phyloP scores from a whole-genome alignment of 2,329 filamentous ascomycete genomes.

The Talaromyces islandicus region DNA sequence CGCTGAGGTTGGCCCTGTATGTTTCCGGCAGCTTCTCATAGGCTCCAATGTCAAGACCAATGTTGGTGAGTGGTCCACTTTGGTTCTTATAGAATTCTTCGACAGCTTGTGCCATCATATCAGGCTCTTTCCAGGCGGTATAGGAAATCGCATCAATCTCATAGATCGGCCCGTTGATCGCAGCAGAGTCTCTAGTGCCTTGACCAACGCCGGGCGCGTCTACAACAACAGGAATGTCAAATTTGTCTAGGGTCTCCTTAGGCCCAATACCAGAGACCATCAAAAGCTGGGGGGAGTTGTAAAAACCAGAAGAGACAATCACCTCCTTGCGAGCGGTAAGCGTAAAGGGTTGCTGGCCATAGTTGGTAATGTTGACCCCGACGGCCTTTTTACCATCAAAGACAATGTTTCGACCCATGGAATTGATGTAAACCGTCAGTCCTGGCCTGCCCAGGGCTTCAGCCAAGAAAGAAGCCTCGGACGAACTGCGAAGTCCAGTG shows the following conservation, averaged over 20 bases:
- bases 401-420: constrained; percentile 28
- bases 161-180: too few relatives aligned
- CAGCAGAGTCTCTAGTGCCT: constrained; percentile 41
- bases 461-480: constrained; percentile 20
- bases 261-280: constrained; percentile 28
- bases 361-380: constrained; percentile 14
- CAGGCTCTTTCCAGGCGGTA: too few relatives aligned
- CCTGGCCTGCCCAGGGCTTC: constrained; percentile 16
- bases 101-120: not conserved
- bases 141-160: too few relatives aligned
- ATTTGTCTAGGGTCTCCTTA: constrained; percentile 20
- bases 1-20: constrained; percentile 15
- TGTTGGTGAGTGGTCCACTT: not conserved
- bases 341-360: constrained; percentile 18
- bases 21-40: constrained; percentile 27
- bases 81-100: not conserved
- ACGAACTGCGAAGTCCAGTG: constrained; percentile 14
- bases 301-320: constrained; percentile 39
- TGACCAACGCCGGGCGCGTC: constrained; percentile 19
- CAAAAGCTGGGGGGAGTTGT: constrained; percentile 36
- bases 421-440: constrained; percentile 26
- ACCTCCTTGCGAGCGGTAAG: constrained; percentile 34
- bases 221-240: constrained; percentile 19
- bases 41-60: constrained; percentile 4
- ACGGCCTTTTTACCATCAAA: constrained; percentile 27